Conservation (phyloP, 177 flowering plant species). For the Vitis hybrid region DNA sequence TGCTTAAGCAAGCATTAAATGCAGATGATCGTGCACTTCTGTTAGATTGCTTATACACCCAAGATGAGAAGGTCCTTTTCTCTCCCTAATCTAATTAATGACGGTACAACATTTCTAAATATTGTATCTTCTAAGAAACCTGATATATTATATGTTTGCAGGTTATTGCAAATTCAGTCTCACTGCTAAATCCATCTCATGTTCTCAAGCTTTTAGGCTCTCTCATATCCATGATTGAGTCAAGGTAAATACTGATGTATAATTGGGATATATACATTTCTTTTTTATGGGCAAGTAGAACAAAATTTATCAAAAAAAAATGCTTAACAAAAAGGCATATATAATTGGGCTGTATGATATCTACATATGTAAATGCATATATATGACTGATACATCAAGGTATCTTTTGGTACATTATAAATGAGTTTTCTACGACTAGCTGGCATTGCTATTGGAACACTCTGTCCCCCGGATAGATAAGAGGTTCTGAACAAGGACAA, state of each 20-base stretch:
- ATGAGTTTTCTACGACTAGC: no score
- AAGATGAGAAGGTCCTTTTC: conserved; percentile 67
- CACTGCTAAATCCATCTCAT: conserved; percentile 26
- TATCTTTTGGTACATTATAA: no score
- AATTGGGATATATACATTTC: background rate
- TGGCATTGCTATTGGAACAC: no score
- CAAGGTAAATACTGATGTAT: conserved; percentile 49
- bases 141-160: conserved; percentile 27
- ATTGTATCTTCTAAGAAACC: background rate
- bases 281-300: background rate
- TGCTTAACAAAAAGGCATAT: background rate
- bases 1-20: conserved; percentile 86
- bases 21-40: conserved; percentile 83
- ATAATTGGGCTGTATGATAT: no score
- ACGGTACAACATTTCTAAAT: background rate
- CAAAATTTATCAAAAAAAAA: background rate
- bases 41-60: conserved; percentile 75
- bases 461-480: no score
- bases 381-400: no score
- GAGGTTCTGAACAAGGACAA: no score
- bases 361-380: no score
- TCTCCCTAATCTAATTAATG: background rate
- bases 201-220: conserved; percentile 34
- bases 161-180: conserved; percentile 55
- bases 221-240: conserved; percentile 48